phyloP scores from a whole-genome alignment of 306 rosid species.

The Cucurbita maxima region DNA sequence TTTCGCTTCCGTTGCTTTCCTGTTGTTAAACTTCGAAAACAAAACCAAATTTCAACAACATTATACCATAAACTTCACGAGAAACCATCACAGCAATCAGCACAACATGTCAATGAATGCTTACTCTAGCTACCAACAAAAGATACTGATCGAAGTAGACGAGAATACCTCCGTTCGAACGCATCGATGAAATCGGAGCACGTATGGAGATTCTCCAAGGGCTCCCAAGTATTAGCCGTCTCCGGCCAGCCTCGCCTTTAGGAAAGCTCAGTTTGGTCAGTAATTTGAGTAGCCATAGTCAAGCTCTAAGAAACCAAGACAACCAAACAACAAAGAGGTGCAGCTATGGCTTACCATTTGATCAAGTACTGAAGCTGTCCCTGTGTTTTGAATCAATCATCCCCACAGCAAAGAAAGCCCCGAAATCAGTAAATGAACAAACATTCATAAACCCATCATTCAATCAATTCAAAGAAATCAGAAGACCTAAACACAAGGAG shows the following conservation, averaged over 20 bases:
- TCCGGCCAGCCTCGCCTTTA: slow-evolving; percentile 92
- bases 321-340: not conserved
- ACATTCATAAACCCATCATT: not conserved
- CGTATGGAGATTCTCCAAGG: slow-evolving; percentile 73
- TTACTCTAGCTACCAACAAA: not conserved
- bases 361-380: slow-evolving; percentile 78
- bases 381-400: slow-evolving; percentile 21
- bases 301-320: not conserved
- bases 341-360: slow-evolving; percentile 48
- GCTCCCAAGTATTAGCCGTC: slow-evolving; percentile 94
- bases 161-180: slow-evolving; percentile 60
- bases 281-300: not conserved
- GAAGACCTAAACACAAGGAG: not conserved
- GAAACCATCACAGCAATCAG: not conserved
- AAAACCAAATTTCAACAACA: slow-evolving; percentile 2
- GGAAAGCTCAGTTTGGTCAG: slow-evolving; percentile 6
- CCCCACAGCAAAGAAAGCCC: not conserved
- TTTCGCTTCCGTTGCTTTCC: slow-evolving; percentile 46
- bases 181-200: slow-evolving; percentile 66
- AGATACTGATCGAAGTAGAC: not conserved
- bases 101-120: not conserved
- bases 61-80: not conserved
- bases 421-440: slow-evolving; percentile 8
- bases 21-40: slow-evolving; percentile 33
- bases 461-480: not conserved